These are phyloP conservation scores for Pleurotus salmoneostramineus DNA, from an alignment of 768 basidiomycete species.

Conservation along the genomic window DNA sequence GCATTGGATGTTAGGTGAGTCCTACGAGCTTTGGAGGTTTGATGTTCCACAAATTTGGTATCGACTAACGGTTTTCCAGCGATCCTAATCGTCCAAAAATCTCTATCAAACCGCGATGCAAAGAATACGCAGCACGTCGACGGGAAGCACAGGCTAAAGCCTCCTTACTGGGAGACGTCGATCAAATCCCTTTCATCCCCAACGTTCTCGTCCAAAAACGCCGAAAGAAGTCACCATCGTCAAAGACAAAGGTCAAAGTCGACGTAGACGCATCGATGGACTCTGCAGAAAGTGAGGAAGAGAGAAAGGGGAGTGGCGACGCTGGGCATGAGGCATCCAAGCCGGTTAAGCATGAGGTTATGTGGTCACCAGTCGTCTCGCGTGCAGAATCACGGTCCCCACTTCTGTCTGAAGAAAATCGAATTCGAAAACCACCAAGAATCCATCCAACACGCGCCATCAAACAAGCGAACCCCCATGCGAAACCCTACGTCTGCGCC, in stretches of 20 bases:
- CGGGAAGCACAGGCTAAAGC: background rate
- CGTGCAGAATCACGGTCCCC: background rate
- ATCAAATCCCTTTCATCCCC: background rate
- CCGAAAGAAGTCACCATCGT: background rate
- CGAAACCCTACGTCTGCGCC: background rate
- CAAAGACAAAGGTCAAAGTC: background rate
- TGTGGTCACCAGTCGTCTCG: background rate
- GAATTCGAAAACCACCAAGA: background rate
- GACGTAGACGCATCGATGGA: no score
- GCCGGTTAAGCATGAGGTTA: no score
- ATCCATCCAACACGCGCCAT: background rate
- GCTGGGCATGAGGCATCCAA: no score
- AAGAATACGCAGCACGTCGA: background rate
- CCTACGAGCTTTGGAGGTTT: background rate
- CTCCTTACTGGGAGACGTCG: background rate
- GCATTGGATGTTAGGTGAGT: background rate
- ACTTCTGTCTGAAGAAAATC: background rate
- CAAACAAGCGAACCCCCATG: background rate
- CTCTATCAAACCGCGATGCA: background rate
- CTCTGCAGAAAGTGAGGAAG: no score
- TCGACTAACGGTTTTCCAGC: background rate
- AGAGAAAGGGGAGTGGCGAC: no score
- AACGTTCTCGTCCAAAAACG: background rate
- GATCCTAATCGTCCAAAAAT: background rate
- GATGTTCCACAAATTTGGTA: background rate